Evolutionary conservation across 805 yeast species (phyloP), one percentile per base, ranked within the genome.

Genomic region (Brettanomyces anomalus): DNA sequence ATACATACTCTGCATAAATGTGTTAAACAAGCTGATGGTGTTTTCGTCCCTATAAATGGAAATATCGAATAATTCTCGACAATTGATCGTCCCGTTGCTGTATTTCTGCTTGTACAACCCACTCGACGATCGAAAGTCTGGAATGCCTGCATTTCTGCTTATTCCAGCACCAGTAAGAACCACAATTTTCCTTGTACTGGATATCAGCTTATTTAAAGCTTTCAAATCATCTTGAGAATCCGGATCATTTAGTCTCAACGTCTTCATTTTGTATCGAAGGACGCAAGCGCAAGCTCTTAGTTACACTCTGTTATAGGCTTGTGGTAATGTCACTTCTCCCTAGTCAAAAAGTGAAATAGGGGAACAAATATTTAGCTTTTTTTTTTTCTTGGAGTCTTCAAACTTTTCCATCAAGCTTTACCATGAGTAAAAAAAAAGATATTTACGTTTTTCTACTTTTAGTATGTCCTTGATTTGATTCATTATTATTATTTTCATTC

Each of bases 61-160:
- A 11, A 85, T 76, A 60, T 93, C 98, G 60, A 90, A 90, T 53
- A 90, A 72, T 48, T 90, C 98, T 55, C 86, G 85, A 4, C 97
- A 97, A 52, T 79, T 81, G n/a, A 56, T 55, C 35, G 70, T 71
- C 1, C 89, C 83, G 51, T 76, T 73, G 48, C 74, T 75, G 47
- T 16, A 64, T 59, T 55, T 82, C 85, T 28, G 82, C 85, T 62
- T 79, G 64, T 90, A 89, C 8, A 89, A 70, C 2, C 97, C 97
- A 50, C 82, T 76, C 8, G 79, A 67, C 4, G 95, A 84, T 43
- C 97, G 71, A 59, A 89, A 89, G 58, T 90, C 97, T 3, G 98
- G 98, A 38, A 90, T 93, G 0, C 98, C 97, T 1, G 97, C 97
- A 57, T 85, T 86, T 58, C 96, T 87, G 14, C 96, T 86, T 45